A percentile compares a stretch with the other conserved stretches of the same genome.
phyloP scores from a whole-genome alignment of 2,329 filamentous ascomycete species.

The Colletotrichum cordylinicola region DNA sequence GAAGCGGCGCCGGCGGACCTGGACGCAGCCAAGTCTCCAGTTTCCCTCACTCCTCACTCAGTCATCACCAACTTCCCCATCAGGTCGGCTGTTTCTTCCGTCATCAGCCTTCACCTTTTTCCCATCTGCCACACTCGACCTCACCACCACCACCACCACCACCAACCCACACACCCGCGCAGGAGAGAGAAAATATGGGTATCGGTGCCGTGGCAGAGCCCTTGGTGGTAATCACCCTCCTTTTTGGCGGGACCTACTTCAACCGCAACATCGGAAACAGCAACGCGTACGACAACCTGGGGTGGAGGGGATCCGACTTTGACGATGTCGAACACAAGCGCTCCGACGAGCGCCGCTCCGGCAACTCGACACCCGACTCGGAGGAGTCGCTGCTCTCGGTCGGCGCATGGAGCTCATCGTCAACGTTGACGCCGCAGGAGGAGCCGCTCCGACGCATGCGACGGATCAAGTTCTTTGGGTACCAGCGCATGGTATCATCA shows the following conservation, averaged over 20 bases:
- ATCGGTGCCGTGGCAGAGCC: slow-evolving; percentile 47
- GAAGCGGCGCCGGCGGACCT: slow-evolving; percentile 1
- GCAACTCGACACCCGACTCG: slow-evolving; percentile 18
- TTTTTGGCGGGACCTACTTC: slow-evolving; percentile 50
- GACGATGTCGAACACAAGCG: slow-evolving; percentile 21
- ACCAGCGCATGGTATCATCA: slow-evolving; percentile 51
- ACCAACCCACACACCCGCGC: neutral
- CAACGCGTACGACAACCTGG: slow-evolving; percentile 23
- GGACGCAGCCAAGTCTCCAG: slow-evolving; percentile 5
- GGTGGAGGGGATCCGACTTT: slow-evolving; percentile 8
- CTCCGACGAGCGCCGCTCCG: slow-evolving; percentile 41
- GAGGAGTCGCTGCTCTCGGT: slow-evolving; percentile 15
- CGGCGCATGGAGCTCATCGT: slow-evolving; percentile 26
- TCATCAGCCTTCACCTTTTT: neutral
- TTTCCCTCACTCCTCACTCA: neutral
- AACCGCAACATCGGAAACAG: slow-evolving; percentile 46
- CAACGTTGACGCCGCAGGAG: slow-evolving; percentile 31
- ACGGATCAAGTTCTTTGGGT: slow-evolving; percentile 33
- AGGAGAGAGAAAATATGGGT: slow-evolving; percentile 35
- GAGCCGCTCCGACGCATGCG: slow-evolving; percentile 34
- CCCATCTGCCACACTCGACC: neutral
- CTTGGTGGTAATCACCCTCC: slow-evolving; percentile 45
- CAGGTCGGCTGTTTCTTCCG: neutral
- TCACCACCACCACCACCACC: neutral
- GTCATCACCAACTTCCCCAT: neutral